A percentile compares a stretch with the other conserved stretches of the same genome.
Conservation (phyloP, 768 basidiomycete species). For the Kwoniella sp. region DNA sequence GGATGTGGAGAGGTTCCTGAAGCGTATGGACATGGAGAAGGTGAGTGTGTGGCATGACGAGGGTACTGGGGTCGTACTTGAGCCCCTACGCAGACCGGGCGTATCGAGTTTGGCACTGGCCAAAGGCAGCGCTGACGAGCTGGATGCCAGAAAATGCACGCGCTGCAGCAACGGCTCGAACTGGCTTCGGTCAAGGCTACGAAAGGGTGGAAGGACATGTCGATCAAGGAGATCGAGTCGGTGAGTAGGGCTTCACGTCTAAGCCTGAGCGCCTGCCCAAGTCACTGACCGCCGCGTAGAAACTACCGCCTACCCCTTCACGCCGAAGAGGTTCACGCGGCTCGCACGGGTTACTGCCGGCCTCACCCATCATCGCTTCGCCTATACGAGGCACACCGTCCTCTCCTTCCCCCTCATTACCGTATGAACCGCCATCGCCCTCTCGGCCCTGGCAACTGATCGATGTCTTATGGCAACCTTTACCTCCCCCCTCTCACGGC, state of each 20-base stretch:
- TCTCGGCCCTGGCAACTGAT: constrained; percentile 45
- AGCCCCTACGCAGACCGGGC: no score
- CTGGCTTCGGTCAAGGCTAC: constrained; percentile 42
- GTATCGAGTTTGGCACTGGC: no score
- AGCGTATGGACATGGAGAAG: constrained; percentile 46
- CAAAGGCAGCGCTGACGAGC: not conserved
- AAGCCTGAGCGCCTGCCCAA: not conserved
- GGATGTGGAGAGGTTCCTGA: constrained; percentile 37
- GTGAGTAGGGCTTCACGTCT: constrained; percentile 11
- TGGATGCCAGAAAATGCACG: constrained; percentile 30
- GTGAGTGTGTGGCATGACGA: constrained; percentile 17
- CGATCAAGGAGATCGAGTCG: constrained; percentile 40
- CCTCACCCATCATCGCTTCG: constrained; percentile 14
- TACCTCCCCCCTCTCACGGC: constrained; percentile 34
- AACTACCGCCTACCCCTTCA: constrained; percentile 23
- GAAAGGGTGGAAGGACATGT: constrained; percentile 40
- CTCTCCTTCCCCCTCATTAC: constrained; percentile 16
- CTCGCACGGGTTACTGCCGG: constrained; percentile 13
- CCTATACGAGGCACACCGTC: constrained; percentile 10
- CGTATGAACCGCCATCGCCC: constrained; percentile 39
- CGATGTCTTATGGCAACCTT: constrained; percentile 44
- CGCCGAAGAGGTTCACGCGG: constrained; percentile 8
- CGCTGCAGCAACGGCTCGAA: constrained; percentile 40
- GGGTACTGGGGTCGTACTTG: not conserved
- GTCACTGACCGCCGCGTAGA: no score